Evolutionary conservation across 495 filamentous ascomycete genomes (phyloP).

Genomic region (Penicillium odoratum): DNA sequence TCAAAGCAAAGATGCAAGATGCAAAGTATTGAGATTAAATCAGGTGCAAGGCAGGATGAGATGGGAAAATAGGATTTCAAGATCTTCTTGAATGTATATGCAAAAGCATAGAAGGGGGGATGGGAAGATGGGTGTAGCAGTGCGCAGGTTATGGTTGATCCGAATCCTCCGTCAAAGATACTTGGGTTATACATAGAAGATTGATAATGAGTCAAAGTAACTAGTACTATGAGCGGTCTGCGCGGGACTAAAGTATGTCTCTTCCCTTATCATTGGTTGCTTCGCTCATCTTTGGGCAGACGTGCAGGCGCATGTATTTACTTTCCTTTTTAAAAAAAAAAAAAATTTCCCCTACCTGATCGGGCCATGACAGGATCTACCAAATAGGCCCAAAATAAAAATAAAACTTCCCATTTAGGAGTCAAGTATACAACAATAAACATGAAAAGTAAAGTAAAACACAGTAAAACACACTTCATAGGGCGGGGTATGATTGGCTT

Average conservation of each 20-base stretch:
- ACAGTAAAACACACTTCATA: neutral
- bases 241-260: constrained; percentile 31
- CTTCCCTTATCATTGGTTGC: constrained; percentile 44
- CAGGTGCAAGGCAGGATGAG: neutral
- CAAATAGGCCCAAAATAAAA: neutral
- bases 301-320: constrained; percentile 35
- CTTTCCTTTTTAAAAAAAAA: constrained; percentile 2
- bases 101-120: neutral
- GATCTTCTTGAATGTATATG: neutral
- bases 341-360: constrained; percentile 6
- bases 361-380: neutral
- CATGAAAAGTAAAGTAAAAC: too few relatives aligned
- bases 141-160: neutral
- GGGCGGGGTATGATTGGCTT: constrained; percentile 9
- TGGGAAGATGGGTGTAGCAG: neutral
- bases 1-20: neutral
- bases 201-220: constrained; percentile 14
- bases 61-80: neutral
- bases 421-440: too few relatives aligned
- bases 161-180: neutral
- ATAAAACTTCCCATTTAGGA: neutral
- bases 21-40: neutral
- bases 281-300: constrained; percentile 48
- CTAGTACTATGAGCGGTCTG: constrained; percentile 33
- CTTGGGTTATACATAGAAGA: neutral